Evolutionary conservation across 192 early-diverging fungal genomes (phyloP).

Genomic region (Coemansia sp.): DNA sequence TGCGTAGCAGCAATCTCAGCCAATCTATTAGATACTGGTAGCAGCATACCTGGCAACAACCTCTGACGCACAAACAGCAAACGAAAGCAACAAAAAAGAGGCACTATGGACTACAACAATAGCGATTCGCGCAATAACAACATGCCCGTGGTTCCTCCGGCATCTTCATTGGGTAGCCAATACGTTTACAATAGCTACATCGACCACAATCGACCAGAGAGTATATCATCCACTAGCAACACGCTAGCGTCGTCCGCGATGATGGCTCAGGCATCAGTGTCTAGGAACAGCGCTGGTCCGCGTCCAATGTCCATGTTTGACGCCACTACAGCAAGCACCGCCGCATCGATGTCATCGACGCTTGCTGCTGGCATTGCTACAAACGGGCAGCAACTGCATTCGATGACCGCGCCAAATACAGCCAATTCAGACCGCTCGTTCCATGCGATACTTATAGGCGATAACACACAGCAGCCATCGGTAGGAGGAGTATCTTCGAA

Average conservation of each 20-base stretch:
- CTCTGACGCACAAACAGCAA: background rate
- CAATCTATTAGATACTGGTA: background rate
- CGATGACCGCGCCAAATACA: slow-evolving; percentile 29
- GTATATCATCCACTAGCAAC: slow-evolving; percentile 4
- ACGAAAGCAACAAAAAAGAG: background rate
- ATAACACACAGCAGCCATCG: slow-evolving; percentile 12
- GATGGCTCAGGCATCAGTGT: slow-evolving; percentile 21
- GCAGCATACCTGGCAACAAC: background rate
- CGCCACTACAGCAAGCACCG: background rate
- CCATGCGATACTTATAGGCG: slow-evolving; percentile 51
- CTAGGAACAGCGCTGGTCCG: slow-evolving; percentile 11
- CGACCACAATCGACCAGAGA: slow-evolving; percentile 16
- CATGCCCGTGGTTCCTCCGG: slow-evolving; percentile 23
- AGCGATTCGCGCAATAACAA: slow-evolving; percentile 25
- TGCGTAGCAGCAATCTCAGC: background rate
- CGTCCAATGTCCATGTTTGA: slow-evolving; percentile 33
- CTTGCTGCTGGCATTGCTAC: background rate
- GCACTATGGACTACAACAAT: slow-evolving; percentile 25
- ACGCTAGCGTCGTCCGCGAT: slow-evolving; percentile 7
- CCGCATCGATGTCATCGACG: slow-evolving; percentile 10
- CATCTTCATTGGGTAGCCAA: slow-evolving; percentile 12
- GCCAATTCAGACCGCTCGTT: slow-evolving; percentile 45
- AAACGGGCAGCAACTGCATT: slow-evolving; percentile 18
- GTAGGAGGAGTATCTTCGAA: slow-evolving; percentile 4
- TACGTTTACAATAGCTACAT: slow-evolving; percentile 33